phyloP scores from a whole-genome alignment of 352 stramenopile species.

The Phytophthora pinifolia region DNA sequence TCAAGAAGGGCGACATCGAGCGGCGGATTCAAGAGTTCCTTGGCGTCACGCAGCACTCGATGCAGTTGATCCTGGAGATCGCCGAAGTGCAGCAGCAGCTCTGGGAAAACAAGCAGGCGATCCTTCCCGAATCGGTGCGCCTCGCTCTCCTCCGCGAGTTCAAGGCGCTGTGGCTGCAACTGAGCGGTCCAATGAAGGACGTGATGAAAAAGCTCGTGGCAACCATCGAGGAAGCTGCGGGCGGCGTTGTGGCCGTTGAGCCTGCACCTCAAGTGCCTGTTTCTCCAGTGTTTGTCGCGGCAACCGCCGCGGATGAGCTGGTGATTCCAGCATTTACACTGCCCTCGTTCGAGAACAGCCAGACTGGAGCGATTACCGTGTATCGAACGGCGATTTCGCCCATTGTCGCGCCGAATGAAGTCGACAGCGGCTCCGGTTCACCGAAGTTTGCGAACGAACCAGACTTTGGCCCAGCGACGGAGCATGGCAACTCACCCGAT shows the following conservation, averaged over 20 bases:
- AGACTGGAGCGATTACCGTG: slow-evolving; percentile 15
- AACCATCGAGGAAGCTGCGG: slow-evolving; percentile 26
- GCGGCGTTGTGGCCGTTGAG: slow-evolving; percentile 23
- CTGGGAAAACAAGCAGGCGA: slow-evolving; percentile 44
- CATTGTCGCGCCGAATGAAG: slow-evolving; percentile 21
- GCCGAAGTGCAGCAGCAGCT: slow-evolving; percentile 48
- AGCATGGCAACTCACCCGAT: neutral
- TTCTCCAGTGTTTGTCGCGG: slow-evolving; percentile 1
- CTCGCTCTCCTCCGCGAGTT: slow-evolving; percentile 44
- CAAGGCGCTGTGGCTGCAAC: slow-evolving; percentile 39
- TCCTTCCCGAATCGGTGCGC: slow-evolving; percentile 39
- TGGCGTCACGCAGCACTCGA: slow-evolving; percentile 49
- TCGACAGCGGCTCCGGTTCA: neutral
- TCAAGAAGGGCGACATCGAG: slow-evolving; percentile 63
- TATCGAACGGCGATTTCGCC: slow-evolving; percentile 38
- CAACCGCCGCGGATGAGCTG: slow-evolving; percentile 22
- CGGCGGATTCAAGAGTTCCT: slow-evolving; percentile 66
- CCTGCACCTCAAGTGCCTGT: neutral
- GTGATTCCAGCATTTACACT: slow-evolving; percentile 25
- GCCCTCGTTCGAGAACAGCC: slow-evolving; percentile 17
- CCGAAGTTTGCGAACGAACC: neutral
- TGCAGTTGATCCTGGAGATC: slow-evolving; percentile 58
- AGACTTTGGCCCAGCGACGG: neutral
- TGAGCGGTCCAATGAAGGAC: slow-evolving; percentile 54
- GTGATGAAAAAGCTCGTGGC: slow-evolving; percentile 43